A percentile compares a stretch with the other conserved stretches of the same genome.
Evolutionary conservation across 371 early-diverging fungal species (phyloP).

Genomic region (Rhizomucor miehei): DNA sequence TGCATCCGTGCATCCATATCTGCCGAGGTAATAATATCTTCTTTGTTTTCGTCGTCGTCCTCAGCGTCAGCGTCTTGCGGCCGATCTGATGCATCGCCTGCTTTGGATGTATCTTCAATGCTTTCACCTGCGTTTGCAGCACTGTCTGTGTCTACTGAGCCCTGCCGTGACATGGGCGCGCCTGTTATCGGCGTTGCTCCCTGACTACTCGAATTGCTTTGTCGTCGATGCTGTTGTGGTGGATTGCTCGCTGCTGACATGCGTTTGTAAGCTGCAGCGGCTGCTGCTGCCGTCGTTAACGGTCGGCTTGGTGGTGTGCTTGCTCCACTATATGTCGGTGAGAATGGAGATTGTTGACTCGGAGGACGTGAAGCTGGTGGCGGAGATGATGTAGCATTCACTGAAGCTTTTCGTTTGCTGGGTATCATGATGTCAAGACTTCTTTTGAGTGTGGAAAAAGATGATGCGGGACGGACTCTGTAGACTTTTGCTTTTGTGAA

Average conservation of each 20-base stretch:
- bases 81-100: conserved; percentile 14
- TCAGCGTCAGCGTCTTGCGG: conserved; percentile 31
- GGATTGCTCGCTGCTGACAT: conserved; percentile 4
- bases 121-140: conserved; percentile 9
- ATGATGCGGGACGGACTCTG: no score
- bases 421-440: background rate
- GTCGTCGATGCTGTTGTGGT: conserved; percentile 7
- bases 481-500: no score
- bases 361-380: background rate
- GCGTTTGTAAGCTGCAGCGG: conserved; percentile 37
- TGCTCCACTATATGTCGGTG: conserved; percentile 25
- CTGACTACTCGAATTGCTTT: conserved; percentile 21
- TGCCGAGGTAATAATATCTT: conserved; percentile 22
- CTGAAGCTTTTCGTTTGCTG: background rate
- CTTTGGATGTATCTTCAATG: conserved; percentile 11
- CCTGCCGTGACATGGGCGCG: conserved; percentile 31
- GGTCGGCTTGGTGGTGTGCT: conserved; percentile 27
- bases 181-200: conserved; percentile 11
- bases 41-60: conserved; percentile 45
- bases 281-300: conserved; percentile 36
- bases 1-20: conserved; percentile 47
- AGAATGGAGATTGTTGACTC: conserved; percentile 8
- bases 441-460: no score
- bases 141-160: conserved; percentile 41
- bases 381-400: background rate